Percentiles rank a stretch among this genome's conserved stretches.
Evolutionary conservation across 2,329 filamentous ascomycete genomes (phyloP).

Genomic region (Aspergillus awamori): DNA sequence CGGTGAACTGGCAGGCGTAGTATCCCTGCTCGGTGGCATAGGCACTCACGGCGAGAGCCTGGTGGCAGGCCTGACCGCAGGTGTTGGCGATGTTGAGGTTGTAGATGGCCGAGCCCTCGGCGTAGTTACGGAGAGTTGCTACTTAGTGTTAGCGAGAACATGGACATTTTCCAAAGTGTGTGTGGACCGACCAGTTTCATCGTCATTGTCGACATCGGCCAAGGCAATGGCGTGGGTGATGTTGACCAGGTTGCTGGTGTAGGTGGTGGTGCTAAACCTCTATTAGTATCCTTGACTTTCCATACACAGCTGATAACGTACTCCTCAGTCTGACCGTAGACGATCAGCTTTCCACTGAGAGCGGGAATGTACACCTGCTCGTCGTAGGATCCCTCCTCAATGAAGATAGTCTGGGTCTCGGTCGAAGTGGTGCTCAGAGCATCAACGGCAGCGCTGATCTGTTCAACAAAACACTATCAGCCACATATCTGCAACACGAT

Average conservation of each 20-base stretch:
- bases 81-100: slow-evolving; percentile 27
- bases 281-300: not conserved
- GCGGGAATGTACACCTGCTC: slow-evolving; percentile 61
- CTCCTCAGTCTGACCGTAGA: slow-evolving; percentile 61
- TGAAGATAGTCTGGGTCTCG: slow-evolving; percentile 62
- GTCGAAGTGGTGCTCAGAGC: slow-evolving; percentile 58
- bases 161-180: accelerated
- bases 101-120: slow-evolving; percentile 17
- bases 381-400: slow-evolving; percentile 62
- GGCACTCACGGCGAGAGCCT: slow-evolving; percentile 55
- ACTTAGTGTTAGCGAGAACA: not conserved
- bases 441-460: slow-evolving; percentile 54
- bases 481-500: not conserved
- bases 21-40: slow-evolving; percentile 57
- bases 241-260: slow-evolving; percentile 61
- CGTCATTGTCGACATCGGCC: slow-evolving; percentile 20
- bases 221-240: slow-evolving; percentile 41
- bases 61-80: slow-evolving; percentile 17
- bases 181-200: slow-evolving; percentile 22
- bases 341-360: slow-evolving; percentile 54
- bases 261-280: slow-evolving; percentile 48
- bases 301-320: slow-evolving; percentile 1
- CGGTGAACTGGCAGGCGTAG: slow-evolving; percentile 59
- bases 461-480: not conserved
- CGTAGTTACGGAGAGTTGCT: slow-evolving; percentile 12